Conservation (phyloP, 495 filamentous ascomycete species). For the Penicillium canariense region DNA sequence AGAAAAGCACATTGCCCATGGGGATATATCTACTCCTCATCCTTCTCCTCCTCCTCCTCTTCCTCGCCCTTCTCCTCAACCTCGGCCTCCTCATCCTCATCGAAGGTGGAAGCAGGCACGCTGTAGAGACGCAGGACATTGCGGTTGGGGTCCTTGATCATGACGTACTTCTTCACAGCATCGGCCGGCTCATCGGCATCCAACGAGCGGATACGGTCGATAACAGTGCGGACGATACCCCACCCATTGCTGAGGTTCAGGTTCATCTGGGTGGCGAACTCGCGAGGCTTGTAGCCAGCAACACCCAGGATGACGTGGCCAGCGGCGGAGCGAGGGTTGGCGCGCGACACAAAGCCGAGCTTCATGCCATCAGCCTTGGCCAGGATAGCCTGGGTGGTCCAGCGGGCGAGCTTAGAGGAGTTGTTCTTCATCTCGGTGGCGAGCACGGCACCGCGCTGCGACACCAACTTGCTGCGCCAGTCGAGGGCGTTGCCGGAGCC, state of each 20-base stretch:
- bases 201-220: slow-evolving; percentile 69
- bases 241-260: slow-evolving; percentile 93
- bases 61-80: slow-evolving; percentile 50
- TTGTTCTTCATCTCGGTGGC: slow-evolving; percentile 99
- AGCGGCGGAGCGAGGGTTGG: slow-evolving; percentile 83
- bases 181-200: slow-evolving; percentile 70
- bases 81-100: slow-evolving; percentile 62
- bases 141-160: slow-evolving; percentile 93
- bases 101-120: slow-evolving; percentile 82
- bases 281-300: slow-evolving; percentile 92
- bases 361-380: slow-evolving; percentile 97
- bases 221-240: slow-evolving; percentile 97
- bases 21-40: slow-evolving; percentile 34
- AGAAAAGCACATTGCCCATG: slow-evolving; percentile 19
- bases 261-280: slow-evolving; percentile 98
- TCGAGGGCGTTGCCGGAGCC: slow-evolving; percentile 91
- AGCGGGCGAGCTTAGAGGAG: slow-evolving; percentile 92
- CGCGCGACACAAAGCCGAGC: slow-evolving; percentile 95
- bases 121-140: slow-evolving; percentile 87
- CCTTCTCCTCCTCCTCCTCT: slow-evolving; percentile 40
- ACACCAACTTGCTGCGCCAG: slow-evolving; percentile 90
- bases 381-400: slow-evolving; percentile 93
- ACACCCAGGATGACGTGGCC: slow-evolving; percentile 94
- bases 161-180: slow-evolving; percentile 62
- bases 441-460: slow-evolving; percentile 91